Conservation (phyloP, 1,284 basidiomycete genomes). For the Trichosporon coremiiforme region DNA sequence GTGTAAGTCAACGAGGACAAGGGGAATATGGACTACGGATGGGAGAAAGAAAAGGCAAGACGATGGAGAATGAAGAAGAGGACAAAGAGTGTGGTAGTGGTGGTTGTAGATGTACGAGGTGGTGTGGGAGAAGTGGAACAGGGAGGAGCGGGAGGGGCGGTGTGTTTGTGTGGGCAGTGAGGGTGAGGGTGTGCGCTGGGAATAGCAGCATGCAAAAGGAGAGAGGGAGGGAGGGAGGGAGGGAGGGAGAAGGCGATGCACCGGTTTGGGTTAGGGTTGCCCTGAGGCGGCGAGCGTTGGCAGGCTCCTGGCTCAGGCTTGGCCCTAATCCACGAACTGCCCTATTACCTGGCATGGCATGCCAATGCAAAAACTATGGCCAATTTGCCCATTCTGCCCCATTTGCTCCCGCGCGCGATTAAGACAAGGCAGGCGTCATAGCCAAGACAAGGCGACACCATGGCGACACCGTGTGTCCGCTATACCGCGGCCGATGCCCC, state of each 20-base stretch:
- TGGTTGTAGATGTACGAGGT: not conserved
- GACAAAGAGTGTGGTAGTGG: conserved; percentile 3
- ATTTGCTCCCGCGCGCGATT: not conserved
- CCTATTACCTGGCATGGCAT: not conserved
- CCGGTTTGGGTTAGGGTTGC: conserved; percentile 16
- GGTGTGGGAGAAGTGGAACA: conserved; percentile 14
- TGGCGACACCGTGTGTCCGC: not conserved
- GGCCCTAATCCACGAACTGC: too few species aligned
- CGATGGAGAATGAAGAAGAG: not conserved
- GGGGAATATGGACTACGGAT: not conserved
- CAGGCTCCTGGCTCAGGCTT: too few species aligned
- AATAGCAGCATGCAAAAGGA: conserved; percentile 13
- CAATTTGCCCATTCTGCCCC: too few species aligned
- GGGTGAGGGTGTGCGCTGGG: not conserved
- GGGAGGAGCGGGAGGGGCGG: not conserved
- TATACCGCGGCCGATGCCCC: conserved; percentile 7
- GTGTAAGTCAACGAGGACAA: conserved; percentile 4
- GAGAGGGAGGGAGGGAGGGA: too few species aligned
- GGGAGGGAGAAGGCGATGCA: conserved; percentile 11
- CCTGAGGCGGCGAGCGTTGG: not conserved
- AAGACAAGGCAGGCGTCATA: not conserved
- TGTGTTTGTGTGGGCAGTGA: conserved; percentile 1
- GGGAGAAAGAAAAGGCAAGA: not conserved
- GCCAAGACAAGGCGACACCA: not conserved
- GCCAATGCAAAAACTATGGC: not conserved